Base-by-base conservation (phyloP, 768 basidiomycete genomes). In the Lactifluus hygrophoroides region DNA sequence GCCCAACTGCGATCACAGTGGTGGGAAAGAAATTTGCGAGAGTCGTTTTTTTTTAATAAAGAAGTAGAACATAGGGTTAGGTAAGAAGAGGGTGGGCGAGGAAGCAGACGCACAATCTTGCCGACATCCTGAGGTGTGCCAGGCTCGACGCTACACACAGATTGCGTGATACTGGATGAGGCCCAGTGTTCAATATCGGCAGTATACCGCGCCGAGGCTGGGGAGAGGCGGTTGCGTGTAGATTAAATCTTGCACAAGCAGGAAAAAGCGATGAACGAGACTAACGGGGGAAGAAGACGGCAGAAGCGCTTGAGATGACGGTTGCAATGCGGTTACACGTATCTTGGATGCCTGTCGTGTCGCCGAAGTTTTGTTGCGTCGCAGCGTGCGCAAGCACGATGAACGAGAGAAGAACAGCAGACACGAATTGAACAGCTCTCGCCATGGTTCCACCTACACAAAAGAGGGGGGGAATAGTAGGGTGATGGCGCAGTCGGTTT, bases 61-160 rank as follows among this genome's bases (percentile, higher is more conserved):
- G 9, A 5, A 3, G n/a, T 37, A n/a, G 35, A 7, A 9, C 2
- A 9, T 23, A 17, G 5, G n/a, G n/a, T 13, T 0, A 40, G n/a
- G 28, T 2, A 25, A 4, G 40, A 28, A 19, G 14, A 9, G 28
- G n/a, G 30, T n/a, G n/a, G n/a, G n/a, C n/a, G n/a, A n/a, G 10
- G 11, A 11, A 13, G 30, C 37, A 30, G 17, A 37, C 65, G 13
- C 30, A 65, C 65, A 21, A 65, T 62, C 14, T 5, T 34, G 13
- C 58, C 49, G 21, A 66, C 64, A 16, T 66, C 65, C 27, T 55
- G 54, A 11, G 58, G 38, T 9, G 61, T 60, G 13, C 61, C 64
- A n/a, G 65, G 65, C 50, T 65, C 64, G 17, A 66, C 65, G 13
- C 57, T 62, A 54, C 65, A 66, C 4, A 58, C 48, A 38, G 65